Evolutionary conservation across 768 basidiomycete species (phyloP), one percentile per base, ranked within the genome.

Genomic region (Astraeus odoratus): DNA sequence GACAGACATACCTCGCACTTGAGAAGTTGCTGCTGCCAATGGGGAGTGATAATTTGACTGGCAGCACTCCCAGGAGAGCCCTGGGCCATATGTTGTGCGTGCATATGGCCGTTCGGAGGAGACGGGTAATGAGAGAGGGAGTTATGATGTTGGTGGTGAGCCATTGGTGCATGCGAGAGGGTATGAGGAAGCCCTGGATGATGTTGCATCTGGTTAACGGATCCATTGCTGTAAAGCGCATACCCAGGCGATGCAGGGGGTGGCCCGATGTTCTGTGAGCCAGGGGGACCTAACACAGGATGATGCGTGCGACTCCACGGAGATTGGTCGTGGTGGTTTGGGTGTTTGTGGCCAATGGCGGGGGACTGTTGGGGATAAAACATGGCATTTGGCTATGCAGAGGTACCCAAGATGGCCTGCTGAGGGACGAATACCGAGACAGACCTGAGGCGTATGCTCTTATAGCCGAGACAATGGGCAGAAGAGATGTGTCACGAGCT

Each of bases 1-100:
- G 43, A 40, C 25, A 20, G 46, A 78, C 85, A 57, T 63, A 92
- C 93, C 73, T 95, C 91, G 62, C 81, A 93, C 64, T 92, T 90
- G 59, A 93, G 72, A 53, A 96, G 67, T 70, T 96, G 93, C 59
- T 93, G 83, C 60, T 94, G 90, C 93, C 93, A 96, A 50, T 91
- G 88, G 9, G 80, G 78, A 16, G 80, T 81, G 56, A 90, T 80
- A 53, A 83, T 75, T 65, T 81, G 82, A 42, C 76, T 73, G 10
- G 64, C 61, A 24, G 66, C 65, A 31, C 70, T 72, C 8, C 73
- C 77, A 22, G 82, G 82, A 0, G 81, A 83, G 8, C 72, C 77
- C 50, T 77, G 74, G 3, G 72, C 70, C 20, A 84, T 59, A 31
- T 77, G 83, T 54, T 76, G 77, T 48, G 73, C 70, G 46, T 79